phyloP scores from a whole-genome alignment of 1,284 basidiomycete species.

The Ceratobasidium theobromae region DNA sequence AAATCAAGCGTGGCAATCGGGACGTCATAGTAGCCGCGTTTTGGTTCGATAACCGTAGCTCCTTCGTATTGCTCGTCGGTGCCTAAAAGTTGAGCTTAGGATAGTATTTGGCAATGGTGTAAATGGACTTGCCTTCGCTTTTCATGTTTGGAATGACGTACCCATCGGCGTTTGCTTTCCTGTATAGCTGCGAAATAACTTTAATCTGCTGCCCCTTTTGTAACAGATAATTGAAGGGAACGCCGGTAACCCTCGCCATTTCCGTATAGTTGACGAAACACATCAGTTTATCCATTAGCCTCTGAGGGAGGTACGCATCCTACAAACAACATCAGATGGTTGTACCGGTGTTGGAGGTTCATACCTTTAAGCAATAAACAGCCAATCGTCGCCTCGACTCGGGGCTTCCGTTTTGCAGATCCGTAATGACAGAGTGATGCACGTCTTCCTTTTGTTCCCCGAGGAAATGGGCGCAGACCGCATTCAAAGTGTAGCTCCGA shows the following conservation, averaged over 20 bases:
- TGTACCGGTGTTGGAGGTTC: conserved; percentile 18
- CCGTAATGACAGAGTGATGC: conserved; percentile 95
- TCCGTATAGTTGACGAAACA: conserved; percentile 96
- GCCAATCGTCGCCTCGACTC: conserved; percentile 88
- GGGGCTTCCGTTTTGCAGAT: conserved; percentile 90
- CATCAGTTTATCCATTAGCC: conserved; percentile 94
- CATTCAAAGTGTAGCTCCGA: conserved; percentile 91
- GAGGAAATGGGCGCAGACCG: conserved; percentile 92
- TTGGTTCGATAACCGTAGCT: conserved; percentile 94
- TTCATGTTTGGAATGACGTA: conserved; percentile 84
- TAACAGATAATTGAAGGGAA: conserved; percentile 94
- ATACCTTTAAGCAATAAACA: conserved; percentile 92
- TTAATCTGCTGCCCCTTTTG: conserved; percentile 95
- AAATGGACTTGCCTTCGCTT: conserved; percentile 62
- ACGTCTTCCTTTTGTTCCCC: conserved; percentile 98
- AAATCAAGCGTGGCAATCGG: conserved; percentile 97
- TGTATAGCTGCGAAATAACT: conserved; percentile 89
- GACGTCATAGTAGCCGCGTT: conserved; percentile 89
- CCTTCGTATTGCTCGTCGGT: conserved; percentile 95
- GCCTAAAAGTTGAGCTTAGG: conserved; percentile 49
- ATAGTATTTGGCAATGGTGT: background rate
- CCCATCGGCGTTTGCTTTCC: conserved; percentile 83
- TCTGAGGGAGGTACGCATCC: conserved; percentile 95
- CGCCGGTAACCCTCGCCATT: conserved; percentile 94
- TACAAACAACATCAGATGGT: conserved; percentile 42